A percentile compares a stretch with the other conserved stretches of the same genome.
Evolutionary conservation across 345 rosid species (phyloP).

Genomic region (Aethionema arabicum): DNA sequence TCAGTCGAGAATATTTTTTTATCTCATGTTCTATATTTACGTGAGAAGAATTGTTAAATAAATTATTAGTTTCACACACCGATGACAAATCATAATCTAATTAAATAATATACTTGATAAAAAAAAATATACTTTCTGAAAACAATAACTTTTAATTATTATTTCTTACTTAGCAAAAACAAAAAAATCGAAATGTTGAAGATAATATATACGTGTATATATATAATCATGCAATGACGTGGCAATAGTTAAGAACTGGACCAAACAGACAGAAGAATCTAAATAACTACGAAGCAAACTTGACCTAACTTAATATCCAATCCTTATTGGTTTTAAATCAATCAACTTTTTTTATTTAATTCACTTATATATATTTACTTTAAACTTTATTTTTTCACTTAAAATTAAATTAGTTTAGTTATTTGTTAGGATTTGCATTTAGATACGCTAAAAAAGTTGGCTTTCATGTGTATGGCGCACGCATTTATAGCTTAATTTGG

Average conservation of each 20-base stretch:
- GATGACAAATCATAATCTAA: too few species aligned
- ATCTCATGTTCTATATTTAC: too few species aligned
- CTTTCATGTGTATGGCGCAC: slow-evolving; percentile 34
- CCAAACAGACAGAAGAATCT: slow-evolving; percentile 31
- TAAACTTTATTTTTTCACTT: not conserved
- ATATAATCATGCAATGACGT: slow-evolving; percentile 27
- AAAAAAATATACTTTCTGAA: too few species aligned
- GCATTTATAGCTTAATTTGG: slow-evolving; percentile 34
- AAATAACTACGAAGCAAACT: slow-evolving; percentile 35
- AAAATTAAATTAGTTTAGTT: not conserved
- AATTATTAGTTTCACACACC: too few species aligned
- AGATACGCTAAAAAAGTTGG: slow-evolving; percentile 35
- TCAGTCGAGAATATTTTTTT: too few species aligned
- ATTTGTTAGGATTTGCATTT: slow-evolving; percentile 29
- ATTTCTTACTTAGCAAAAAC: too few species aligned
- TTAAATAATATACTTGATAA: too few species aligned
- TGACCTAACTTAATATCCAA: slow-evolving; percentile 42
- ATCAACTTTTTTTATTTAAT: slow-evolving; percentile 13
- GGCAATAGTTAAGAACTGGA: slow-evolving; percentile 32
- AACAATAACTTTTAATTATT: not conserved
- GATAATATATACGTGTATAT: slow-evolving; percentile 22
- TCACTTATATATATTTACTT: too few species aligned
- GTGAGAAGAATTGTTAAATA: too few species aligned
- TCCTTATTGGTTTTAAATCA: slow-evolving; percentile 24
- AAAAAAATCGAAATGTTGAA: not conserved